Conservation (phyloP, 2,329 filamentous ascomycete species). For the Aspergillus bombycis region DNA sequence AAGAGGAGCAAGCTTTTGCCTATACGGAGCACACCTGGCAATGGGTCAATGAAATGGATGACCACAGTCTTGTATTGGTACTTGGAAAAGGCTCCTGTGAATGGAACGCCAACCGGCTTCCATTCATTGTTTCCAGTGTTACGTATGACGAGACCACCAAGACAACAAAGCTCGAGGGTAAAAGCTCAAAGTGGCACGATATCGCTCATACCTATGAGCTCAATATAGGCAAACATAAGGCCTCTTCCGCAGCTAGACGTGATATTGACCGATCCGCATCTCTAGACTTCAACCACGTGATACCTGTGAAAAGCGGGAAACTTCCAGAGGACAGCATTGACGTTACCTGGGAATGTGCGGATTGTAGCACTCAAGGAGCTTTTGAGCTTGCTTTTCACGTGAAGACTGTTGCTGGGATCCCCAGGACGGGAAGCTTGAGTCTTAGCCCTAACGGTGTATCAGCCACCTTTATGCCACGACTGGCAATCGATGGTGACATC, state of each 20-base stretch:
- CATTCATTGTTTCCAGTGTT: background rate
- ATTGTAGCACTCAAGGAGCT: background rate
- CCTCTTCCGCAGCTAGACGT: background rate
- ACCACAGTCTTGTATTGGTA: background rate
- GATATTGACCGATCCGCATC: background rate
- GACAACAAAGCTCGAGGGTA: background rate
- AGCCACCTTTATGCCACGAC: background rate
- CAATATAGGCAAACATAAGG: background rate
- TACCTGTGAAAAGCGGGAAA: background rate
- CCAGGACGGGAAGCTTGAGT: background rate
- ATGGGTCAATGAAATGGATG: background rate
- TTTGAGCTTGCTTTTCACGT: background rate
- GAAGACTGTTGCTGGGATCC: background rate
- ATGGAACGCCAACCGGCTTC: background rate
- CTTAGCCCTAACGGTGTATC: background rate
- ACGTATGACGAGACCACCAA: background rate
- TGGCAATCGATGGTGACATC: background rate
- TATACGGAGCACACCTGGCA: background rate
- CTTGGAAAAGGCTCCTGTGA: background rate
- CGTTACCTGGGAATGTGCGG: background rate
- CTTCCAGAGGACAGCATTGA: background rate
- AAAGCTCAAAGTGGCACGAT: background rate
- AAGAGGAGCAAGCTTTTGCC: background rate
- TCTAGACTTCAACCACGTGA: background rate
- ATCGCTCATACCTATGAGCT: background rate